phyloP scores from a whole-genome alignment of 2,329 filamentous ascomycete genomes.

The Podosphaera leucotricha region DNA sequence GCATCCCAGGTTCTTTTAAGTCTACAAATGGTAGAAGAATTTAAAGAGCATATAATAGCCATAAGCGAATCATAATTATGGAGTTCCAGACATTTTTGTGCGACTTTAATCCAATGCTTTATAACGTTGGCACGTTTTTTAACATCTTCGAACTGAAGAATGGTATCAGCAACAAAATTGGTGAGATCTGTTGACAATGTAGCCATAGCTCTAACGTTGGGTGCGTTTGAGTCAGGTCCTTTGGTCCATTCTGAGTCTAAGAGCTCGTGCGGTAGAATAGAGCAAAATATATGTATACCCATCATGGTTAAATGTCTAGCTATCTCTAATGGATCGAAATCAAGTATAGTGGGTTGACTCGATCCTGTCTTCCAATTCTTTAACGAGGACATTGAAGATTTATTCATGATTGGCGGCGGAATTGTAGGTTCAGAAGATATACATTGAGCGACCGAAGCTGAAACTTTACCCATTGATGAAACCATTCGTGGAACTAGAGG shows the following conservation, averaged over 20 bases:
- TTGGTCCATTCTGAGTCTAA: slow-evolving; percentile 88
- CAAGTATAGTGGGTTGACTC: slow-evolving; percentile 49
- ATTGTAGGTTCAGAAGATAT: slow-evolving; percentile 47
- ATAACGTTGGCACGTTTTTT: slow-evolving; percentile 80
- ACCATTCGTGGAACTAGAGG: slow-evolving; percentile 47
- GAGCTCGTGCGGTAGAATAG: slow-evolving; percentile 78
- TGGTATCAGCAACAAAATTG: slow-evolving; percentile 79
- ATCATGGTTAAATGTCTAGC: slow-evolving; percentile 83
- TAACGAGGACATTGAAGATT: slow-evolving; percentile 51
- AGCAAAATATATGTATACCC: slow-evolving; percentile 76
- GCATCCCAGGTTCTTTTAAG: slow-evolving; percentile 81
- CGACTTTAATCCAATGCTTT: slow-evolving; percentile 97
- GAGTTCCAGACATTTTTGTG: slow-evolving; percentile 61
- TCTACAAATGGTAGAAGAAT: slow-evolving; percentile 73
- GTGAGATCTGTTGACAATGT: slow-evolving; percentile 78
- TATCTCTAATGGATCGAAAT: slow-evolving; percentile 78
- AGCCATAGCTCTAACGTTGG: slow-evolving; percentile 87
- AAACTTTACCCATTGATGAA: slow-evolving; percentile 74
- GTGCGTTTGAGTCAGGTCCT: slow-evolving; percentile 51
- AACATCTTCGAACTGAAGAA: slow-evolving; percentile 65
- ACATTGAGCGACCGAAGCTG: slow-evolving; percentile 47
- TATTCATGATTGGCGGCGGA: slow-evolving; percentile 46
- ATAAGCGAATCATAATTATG: slow-evolving; percentile 94
- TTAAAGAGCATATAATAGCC: slow-evolving; percentile 87
- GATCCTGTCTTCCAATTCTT: slow-evolving; percentile 52